Evolutionary conservation across 805 yeast species (phyloP).

Genomic region (Myxozyma vanderwaltii): DNA sequence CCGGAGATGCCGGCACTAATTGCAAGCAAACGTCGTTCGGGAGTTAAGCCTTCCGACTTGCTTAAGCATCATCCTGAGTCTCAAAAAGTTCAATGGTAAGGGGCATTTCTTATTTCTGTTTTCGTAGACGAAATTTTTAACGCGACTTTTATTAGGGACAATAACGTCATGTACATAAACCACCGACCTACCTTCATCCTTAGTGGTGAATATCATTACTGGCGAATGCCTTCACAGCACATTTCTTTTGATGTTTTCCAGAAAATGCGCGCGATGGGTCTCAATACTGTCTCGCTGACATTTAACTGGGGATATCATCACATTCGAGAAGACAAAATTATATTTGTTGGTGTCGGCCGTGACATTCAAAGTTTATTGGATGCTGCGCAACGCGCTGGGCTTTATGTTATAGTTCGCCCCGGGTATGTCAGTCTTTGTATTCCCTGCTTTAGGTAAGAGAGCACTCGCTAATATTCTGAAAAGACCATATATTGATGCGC

Average conservation of each 20-base stretch:
- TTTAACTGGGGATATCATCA: conserved; percentile 30
- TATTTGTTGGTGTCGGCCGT: conserved; percentile 18
- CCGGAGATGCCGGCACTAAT: neutral
- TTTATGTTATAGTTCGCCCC: conserved; percentile 26
- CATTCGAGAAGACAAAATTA: conserved; percentile 4
- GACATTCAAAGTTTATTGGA: conserved; percentile 23
- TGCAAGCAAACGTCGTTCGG: neutral
- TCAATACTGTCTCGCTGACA: conserved; percentile 20
- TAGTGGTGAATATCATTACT: conserved; percentile 28
- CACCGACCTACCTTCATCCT: conserved; percentile 17
- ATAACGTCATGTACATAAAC: conserved; percentile 9
- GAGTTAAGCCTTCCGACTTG: neutral
- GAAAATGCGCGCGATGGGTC: conserved; percentile 28
- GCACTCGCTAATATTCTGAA: neutral
- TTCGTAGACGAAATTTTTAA: neutral
- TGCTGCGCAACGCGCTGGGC: conserved; percentile 23
- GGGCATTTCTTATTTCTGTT: neutral
- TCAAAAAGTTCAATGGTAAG: conserved; percentile 6
- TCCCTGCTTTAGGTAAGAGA: neutral
- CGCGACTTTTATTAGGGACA: conserved; percentile 16
- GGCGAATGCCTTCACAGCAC: conserved; percentile 28
- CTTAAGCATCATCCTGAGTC: conserved; percentile 2
- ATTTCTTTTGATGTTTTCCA: conserved; percentile 23
- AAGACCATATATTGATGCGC: conserved; percentile 23
- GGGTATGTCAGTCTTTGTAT: conserved; percentile 8